Percentiles rank a stretch among this genome's conserved stretches.
Evolutionary conservation across 441 rosid genomes (phyloP).

Genomic region (Aquilaria agallochum): DNA sequence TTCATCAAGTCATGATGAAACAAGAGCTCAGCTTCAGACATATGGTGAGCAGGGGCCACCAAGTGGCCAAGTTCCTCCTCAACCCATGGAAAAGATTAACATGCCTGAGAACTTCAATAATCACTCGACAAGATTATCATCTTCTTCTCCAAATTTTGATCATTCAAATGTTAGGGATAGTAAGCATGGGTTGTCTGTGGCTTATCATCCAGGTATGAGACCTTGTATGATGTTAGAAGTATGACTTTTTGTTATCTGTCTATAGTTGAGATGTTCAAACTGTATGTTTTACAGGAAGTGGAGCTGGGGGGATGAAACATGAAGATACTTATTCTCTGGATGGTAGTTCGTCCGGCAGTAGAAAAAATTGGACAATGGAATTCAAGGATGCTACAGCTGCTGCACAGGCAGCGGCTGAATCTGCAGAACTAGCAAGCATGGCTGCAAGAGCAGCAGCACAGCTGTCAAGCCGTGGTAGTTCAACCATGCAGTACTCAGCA

Average conservation of each 20-base stretch:
- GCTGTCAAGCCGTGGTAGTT: slow-evolving; percentile 65
- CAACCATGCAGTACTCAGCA: slow-evolving; percentile 38
- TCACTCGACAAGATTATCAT: slow-evolving; percentile 28
- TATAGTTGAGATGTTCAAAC: slow-evolving; percentile 10
- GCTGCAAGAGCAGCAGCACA: slow-evolving; percentile 97
- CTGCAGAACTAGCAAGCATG: slow-evolving; percentile 93
- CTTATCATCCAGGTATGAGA: slow-evolving; percentile 30
- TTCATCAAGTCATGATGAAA: slow-evolving; percentile 9
- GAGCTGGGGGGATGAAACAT: slow-evolving; percentile 30
- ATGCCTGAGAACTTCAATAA: slow-evolving; percentile 25
- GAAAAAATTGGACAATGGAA: slow-evolving; percentile 72
- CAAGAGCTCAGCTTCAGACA: no score
- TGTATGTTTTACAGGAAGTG: slow-evolving; percentile 37
- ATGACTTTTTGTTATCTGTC: slow-evolving; percentile 7
- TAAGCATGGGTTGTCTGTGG: slow-evolving; percentile 16
- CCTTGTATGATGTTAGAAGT: slow-evolving; percentile 40
- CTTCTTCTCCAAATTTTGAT: slow-evolving; percentile 24
- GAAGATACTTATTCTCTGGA: slow-evolving; percentile 36
- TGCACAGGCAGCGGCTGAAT: slow-evolving; percentile 94
- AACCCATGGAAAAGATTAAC: slow-evolving; percentile 33
- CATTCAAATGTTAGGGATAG: slow-evolving; percentile 22
- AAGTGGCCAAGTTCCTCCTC: slow-evolving; percentile 25
- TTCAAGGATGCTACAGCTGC: slow-evolving; percentile 87
- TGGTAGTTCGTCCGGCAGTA: slow-evolving; percentile 26
- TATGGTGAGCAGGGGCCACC: slow-evolving; percentile 27